phyloP scores from a whole-genome alignment of 2,329 filamentous ascomycete species.

The Colletotrichum theobromicola region DNA sequence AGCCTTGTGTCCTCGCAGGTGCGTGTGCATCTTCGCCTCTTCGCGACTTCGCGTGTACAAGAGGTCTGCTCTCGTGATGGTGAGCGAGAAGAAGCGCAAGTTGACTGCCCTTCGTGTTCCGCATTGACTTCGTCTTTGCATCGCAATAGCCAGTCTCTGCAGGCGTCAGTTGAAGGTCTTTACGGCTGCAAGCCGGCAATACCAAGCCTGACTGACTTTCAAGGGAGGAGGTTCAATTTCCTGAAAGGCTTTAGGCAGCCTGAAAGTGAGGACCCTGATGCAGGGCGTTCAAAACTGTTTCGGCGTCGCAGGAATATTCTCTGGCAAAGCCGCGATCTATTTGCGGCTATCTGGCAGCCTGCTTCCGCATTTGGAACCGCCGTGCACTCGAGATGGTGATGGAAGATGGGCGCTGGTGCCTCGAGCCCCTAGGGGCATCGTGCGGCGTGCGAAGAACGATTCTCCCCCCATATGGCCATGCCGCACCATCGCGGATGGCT shows the following conservation, averaged over 20 bases:
- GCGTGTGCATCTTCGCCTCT: not conserved
- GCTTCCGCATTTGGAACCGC: not conserved
- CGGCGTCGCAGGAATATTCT: not conserved
- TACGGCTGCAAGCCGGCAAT: not conserved
- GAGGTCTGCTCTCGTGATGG: not conserved
- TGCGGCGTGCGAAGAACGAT: constrained; percentile 2
- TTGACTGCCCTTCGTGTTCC: not conserved
- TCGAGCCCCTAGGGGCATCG: not conserved
- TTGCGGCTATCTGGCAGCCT: not conserved
- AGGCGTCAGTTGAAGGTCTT: not conserved
- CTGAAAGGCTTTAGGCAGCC: not conserved
- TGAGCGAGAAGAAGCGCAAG: not conserved
- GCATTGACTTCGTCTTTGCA: not conserved
- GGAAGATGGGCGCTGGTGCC: not conserved
- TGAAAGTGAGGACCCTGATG: not conserved
- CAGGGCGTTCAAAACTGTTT: not conserved
- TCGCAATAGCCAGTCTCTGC: not conserved
- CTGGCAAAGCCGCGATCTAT: not conserved
- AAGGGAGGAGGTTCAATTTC: not conserved
- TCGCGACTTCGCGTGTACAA: not conserved
- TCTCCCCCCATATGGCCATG: not conserved
- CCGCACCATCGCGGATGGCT: constrained; percentile 13
- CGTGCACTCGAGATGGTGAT: not conserved
- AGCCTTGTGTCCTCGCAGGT: not conserved
- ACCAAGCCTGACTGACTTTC: not conserved